These are phyloP conservation scores for Penicillium griseofulvum DNA, from an alignment of 2,329 filamentous ascomycete species.

Conservation along the genomic window DNA sequence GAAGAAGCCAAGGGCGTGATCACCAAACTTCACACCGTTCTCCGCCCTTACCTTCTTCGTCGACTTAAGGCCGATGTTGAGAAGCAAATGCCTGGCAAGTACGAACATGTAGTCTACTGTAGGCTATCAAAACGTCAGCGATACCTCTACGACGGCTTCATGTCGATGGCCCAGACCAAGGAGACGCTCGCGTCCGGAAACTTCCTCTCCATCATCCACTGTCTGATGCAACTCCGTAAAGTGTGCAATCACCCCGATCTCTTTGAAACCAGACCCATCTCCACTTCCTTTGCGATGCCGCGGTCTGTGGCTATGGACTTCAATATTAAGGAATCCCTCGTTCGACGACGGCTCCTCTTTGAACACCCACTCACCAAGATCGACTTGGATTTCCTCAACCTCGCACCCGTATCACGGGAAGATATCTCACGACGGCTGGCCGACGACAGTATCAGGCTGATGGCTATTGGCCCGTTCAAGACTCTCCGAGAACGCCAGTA, in stretches of 20 bases:
- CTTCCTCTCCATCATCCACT: conserved; percentile 97
- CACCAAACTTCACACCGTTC: conserved; percentile 86
- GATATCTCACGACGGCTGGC: conserved; percentile 54
- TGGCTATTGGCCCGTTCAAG: conserved; percentile 67
- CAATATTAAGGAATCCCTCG: conserved; percentile 66
- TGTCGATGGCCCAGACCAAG: conserved; percentile 84
- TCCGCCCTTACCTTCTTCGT: conserved; percentile 86
- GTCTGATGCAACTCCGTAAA: conserved; percentile 93
- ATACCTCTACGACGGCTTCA: conserved; percentile 93
- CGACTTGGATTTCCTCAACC: conserved; percentile 73
- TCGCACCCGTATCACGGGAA: conserved; percentile 72
- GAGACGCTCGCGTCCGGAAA: conserved; percentile 89
- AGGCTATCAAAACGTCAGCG: conserved; percentile 91
- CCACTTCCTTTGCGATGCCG: conserved; percentile 92
- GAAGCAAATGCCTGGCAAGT: conserved; percentile 98
- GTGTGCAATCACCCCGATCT: conserved; percentile 98
- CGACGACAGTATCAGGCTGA: conserved; percentile 61
- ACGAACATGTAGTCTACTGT: conserved; percentile 95
- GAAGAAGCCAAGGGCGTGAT: conserved; percentile 91
- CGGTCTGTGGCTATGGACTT: conserved; percentile 74
- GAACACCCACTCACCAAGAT: conserved; percentile 62
- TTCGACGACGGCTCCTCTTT: conserved; percentile 65
- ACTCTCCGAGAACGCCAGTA: conserved; percentile 71
- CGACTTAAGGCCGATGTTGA: conserved; percentile 95
- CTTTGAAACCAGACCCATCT: conserved; percentile 92